These are phyloP conservation scores for Metarhizium brunneum DNA, from an alignment of 2,329 filamentous ascomycete genomes.

Conservation along the genomic window DNA sequence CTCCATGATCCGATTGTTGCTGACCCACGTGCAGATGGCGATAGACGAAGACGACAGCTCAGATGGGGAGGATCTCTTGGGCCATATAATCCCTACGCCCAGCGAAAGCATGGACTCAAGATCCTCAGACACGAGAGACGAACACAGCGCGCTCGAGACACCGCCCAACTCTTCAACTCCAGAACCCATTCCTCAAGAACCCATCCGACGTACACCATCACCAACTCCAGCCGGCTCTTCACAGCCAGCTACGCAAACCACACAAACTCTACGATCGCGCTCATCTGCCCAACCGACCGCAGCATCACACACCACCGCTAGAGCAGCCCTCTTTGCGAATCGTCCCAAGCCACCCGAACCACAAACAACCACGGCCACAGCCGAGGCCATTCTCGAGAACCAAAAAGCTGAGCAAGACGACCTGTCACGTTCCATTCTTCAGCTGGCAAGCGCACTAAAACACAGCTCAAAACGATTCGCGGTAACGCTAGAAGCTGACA, in stretches of 20 bases:
- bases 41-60: conserved; percentile 32
- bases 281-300: conserved; percentile 9
- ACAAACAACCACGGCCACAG: conserved; percentile 37
- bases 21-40: conserved; percentile 19
- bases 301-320: conserved; percentile 25
- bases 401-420: conserved; percentile 76
- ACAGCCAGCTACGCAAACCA: conserved; percentile 20
- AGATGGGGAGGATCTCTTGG: conserved; percentile 49
- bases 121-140: conserved; percentile 17
- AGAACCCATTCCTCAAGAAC: conserved; percentile 3
- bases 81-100: conserved; percentile 43
- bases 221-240: conserved; percentile 6
- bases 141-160: conserved; percentile 11
- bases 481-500: conserved; percentile 59
- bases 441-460: conserved; percentile 72
- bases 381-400: conserved; percentile 65
- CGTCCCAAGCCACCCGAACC: conserved; percentile 26
- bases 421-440: conserved; percentile 71
- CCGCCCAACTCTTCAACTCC: conserved; percentile 8
- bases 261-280: conserved; percentile 26
- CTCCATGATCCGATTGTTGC: conserved; percentile 1
- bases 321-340: conserved; percentile 35
- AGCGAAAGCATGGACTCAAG: conserved; percentile 41
- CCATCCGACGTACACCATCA: conserved; percentile 5
- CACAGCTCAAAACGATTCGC: conserved; percentile 64